phyloP scores from a whole-genome alignment of 2,329 filamentous ascomycete species.

The Arthrobotrys pseudoclavata region DNA sequence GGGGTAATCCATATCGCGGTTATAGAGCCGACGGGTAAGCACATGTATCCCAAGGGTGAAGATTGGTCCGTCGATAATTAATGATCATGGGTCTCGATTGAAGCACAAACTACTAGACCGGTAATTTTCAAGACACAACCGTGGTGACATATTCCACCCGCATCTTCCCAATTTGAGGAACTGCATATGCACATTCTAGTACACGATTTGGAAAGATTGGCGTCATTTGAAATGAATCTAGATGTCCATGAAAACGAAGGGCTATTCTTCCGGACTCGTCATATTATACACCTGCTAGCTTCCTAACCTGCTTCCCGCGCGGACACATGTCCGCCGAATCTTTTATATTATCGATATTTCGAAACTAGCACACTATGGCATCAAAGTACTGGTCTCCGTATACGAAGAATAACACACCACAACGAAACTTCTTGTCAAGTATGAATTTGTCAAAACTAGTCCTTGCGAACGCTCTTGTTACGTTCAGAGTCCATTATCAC shows the following conservation, averaged over 20 bases:
- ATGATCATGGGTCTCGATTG: not conserved
- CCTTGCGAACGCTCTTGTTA: too few species aligned
- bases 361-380: not conserved
- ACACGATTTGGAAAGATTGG: too few species aligned
- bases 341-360: too few species aligned
- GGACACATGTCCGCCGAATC: too few species aligned
- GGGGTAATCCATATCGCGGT: conserved; percentile 19
- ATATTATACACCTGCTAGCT: too few species aligned
- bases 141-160: not conserved
- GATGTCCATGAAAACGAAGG: not conserved
- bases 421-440: too few species aligned
- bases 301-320: not conserved
- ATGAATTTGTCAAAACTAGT: too few species aligned
- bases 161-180: not conserved
- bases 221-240: too few species aligned
- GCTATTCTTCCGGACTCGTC: too few species aligned
- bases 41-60: not conserved
- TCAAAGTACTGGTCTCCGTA: not conserved
- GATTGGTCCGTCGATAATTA: not conserved
- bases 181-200: too few species aligned
- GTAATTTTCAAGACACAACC: not conserved
- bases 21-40: conserved; percentile 12
- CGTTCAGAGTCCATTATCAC: too few species aligned
- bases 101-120: not conserved
- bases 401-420: not conserved